Conservation (phyloP, 202 grass and related monocot species). For the Zoysia matrella region DNA sequence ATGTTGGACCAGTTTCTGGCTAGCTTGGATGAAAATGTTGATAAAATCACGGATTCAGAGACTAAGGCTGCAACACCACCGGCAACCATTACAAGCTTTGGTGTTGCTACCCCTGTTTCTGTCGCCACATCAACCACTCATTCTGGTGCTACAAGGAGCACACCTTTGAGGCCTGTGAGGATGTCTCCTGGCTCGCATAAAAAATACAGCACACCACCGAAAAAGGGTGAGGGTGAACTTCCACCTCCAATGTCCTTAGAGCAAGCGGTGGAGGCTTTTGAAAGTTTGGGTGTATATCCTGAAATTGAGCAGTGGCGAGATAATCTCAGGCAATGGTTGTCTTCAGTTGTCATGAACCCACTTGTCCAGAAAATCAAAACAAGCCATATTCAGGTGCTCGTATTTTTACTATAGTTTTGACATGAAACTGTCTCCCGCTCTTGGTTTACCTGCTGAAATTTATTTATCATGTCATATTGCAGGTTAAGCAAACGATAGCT, state of each 20-base stretch:
- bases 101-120: conserved; percentile 70
- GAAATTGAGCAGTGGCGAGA: conserved; percentile 91
- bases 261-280: conserved; percentile 73
- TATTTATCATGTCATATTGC: conserved; percentile 44
- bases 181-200: conserved; percentile 95
- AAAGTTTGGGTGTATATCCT: conserved; percentile 80
- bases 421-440: neutral
- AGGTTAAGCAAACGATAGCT: conserved; percentile 87
- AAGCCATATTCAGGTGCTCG: conserved; percentile 81
- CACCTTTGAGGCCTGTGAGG: conserved; percentile 80
- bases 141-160: conserved; percentile 77
- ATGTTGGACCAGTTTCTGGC: conserved; percentile 86
- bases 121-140: conserved; percentile 58
- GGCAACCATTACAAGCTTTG: conserved; percentile 55
- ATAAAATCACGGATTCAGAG: conserved; percentile 62
- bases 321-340: conserved; percentile 94
- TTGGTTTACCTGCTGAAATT: conserved; percentile 34
- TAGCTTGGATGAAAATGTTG: conserved; percentile 72
- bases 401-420: conserved; percentile 23
- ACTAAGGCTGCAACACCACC: conserved; percentile 64
- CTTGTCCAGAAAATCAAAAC: conserved; percentile 84
- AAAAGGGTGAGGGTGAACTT: conserved; percentile 95
- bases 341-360: conserved; percentile 81
- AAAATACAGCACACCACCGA: conserved; percentile 75
- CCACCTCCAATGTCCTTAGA: conserved; percentile 90